phyloP scores from a whole-genome alignment of 257 asterid species.

The Agastache rugosa region DNA sequence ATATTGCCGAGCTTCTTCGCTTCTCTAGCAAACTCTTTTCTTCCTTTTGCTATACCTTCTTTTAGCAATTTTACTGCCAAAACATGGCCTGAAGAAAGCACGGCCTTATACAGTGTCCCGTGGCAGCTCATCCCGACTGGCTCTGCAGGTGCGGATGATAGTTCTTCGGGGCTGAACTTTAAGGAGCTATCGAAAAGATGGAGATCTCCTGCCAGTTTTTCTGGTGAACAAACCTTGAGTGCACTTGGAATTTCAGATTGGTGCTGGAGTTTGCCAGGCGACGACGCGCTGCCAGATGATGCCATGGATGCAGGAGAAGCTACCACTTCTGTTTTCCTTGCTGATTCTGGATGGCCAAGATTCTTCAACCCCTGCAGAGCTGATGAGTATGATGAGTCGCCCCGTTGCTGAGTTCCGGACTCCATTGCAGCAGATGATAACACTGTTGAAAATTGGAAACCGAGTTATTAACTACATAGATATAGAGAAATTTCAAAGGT shows the following conservation, averaged over 20 bases:
- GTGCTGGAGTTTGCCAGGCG: conserved; percentile 45
- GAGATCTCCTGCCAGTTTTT: conserved; percentile 82
- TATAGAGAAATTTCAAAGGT: not conserved
- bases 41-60: conserved; percentile 78
- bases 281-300: conserved; percentile 39
- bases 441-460: conserved; percentile 39
- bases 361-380: conserved; percentile 36
- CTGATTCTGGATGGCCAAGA: conserved; percentile 41
- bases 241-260: conserved; percentile 50
- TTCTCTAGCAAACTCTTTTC: conserved; percentile 80
- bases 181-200: conserved; percentile 66
- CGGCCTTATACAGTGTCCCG: conserved; percentile 80
- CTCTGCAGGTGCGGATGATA: conserved; percentile 89
- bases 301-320: conserved; percentile 48
- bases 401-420: conserved; percentile 41
- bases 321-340: conserved; percentile 42
- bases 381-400: conserved; percentile 41
- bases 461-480: conserved; percentile 8
- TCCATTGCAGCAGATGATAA: conserved; percentile 43
- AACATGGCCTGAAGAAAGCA: conserved; percentile 59
- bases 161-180: conserved; percentile 73
- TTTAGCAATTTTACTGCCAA: conserved; percentile 83
- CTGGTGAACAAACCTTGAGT: conserved; percentile 76
- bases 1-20: conserved; percentile 80
- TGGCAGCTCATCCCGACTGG: conserved; percentile 87